Conservation (phyloP, 2,329 filamentous ascomycete genomes). For the Sclerotinia spermophila region DNA sequence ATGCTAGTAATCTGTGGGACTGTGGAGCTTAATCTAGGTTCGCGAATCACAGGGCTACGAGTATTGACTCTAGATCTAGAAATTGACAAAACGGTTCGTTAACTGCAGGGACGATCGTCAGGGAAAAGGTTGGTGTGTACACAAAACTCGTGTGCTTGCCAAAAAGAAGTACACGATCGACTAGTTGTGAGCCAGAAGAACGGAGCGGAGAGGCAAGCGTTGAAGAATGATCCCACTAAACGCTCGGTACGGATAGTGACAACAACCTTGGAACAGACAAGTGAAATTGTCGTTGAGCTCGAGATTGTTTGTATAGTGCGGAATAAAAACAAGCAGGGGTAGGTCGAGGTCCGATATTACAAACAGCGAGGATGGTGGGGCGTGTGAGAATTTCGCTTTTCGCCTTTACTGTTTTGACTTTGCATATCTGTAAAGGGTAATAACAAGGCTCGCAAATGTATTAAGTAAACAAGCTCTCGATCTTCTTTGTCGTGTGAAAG, state of each 20-base stretch:
- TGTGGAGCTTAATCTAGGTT: constrained; percentile 29
- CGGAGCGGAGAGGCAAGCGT: constrained; percentile 23
- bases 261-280: constrained; percentile 22
- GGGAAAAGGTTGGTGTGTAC: constrained; percentile 22
- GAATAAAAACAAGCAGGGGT: constrained; percentile 12
- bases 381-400: constrained; percentile 16
- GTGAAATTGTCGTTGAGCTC: constrained; percentile 22
- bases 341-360: constrained; percentile 23
- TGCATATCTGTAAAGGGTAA: constrained; percentile 15
- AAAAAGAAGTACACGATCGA: constrained; percentile 23
- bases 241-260: constrained; percentile 20
- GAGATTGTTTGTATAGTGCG: constrained; percentile 17
- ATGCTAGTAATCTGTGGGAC: constrained; percentile 26
- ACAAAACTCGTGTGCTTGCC: constrained; percentile 26
- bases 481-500: background rate
- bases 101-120: constrained; percentile 33
- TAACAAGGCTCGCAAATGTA: background rate
- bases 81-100: constrained; percentile 23
- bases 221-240: constrained; percentile 22
- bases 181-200: constrained; percentile 22
- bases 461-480: background rate
- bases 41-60: constrained; percentile 32
- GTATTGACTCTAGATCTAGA: constrained; percentile 29
- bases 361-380: constrained; percentile 21
- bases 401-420: constrained; percentile 14